Percentiles rank a stretch among this genome's conserved stretches.
Evolutionary conservation across 177 flowering plant genomes (phyloP).

Genomic region (Vitis hybrid): DNA sequence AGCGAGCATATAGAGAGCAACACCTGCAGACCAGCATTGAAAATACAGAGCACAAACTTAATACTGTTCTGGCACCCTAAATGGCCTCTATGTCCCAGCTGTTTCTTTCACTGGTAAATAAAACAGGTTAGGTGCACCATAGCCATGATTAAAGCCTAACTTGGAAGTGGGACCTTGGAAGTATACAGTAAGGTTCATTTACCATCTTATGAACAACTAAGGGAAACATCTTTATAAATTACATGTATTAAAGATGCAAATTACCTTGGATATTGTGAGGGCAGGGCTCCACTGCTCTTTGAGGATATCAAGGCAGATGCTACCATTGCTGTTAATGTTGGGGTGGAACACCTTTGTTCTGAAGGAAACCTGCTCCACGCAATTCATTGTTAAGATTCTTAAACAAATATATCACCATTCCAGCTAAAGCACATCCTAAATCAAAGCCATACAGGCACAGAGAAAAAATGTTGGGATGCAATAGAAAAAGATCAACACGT

Average conservation of each 20-base stretch:
- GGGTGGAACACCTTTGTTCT: slow-evolving; percentile 47
- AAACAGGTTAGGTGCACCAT: not conserved
- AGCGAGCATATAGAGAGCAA: slow-evolving; percentile 55
- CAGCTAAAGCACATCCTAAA: too few relatives aligned
- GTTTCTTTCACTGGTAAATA: not conserved
- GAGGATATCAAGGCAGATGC: slow-evolving; percentile 64
- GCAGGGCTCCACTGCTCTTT: slow-evolving; percentile 76
- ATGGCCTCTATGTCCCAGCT: too few relatives aligned
- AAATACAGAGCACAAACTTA: not conserved
- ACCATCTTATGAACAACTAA: not conserved
- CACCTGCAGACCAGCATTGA: slow-evolving; percentile 28
- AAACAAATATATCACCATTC: not conserved
- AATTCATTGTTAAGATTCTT: not conserved
- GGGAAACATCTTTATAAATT: not conserved
- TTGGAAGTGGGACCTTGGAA: not conserved
- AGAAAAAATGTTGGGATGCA: too few relatives aligned
- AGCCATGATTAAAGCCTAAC: too few relatives aligned
- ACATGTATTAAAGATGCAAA: not conserved
- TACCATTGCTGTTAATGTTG: slow-evolving; percentile 62
- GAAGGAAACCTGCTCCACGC: slow-evolving; percentile 28
- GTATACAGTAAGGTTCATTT: not conserved
- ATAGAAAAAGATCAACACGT: too few relatives aligned
- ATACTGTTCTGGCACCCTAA: too few relatives aligned
- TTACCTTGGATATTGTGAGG: slow-evolving; percentile 53
- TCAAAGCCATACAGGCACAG: too few relatives aligned